Evolutionary conservation across 352 stramenopile species (phyloP).

Genomic region (Phytophthora kernoviae): DNA sequence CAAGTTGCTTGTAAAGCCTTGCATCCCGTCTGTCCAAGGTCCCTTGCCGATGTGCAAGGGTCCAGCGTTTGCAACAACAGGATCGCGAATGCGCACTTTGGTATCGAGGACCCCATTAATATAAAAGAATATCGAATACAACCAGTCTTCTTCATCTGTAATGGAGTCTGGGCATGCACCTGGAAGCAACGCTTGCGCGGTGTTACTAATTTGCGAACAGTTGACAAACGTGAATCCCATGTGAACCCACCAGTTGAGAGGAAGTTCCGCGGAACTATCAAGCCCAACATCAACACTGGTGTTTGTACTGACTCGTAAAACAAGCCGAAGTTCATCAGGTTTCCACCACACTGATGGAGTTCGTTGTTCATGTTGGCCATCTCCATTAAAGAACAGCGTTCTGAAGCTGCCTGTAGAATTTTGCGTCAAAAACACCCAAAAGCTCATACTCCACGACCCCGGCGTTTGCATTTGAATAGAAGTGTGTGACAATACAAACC

Average conservation of each 20-base stretch:
- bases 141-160: conserved; percentile 20
- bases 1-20: conserved; percentile 67
- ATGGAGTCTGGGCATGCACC: conserved; percentile 12
- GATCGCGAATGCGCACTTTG: conserved; percentile 44
- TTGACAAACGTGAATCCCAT: conserved; percentile 77
- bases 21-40: conserved; percentile 69
- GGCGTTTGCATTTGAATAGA: conserved; percentile 33
- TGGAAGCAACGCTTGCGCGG: neutral
- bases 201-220: conserved; percentile 26
- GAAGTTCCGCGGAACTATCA: conserved; percentile 48
- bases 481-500: conserved; percentile 47
- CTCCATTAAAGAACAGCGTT: conserved; percentile 85
- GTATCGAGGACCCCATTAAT: conserved; percentile 68
- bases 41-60: conserved; percentile 70
- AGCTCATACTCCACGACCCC: conserved; percentile 68
- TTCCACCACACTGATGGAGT: conserved; percentile 86
- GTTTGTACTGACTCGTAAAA: conserved; percentile 72
- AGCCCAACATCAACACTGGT: conserved; percentile 60
- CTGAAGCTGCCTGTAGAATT: conserved; percentile 62
- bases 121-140: conserved; percentile 58
- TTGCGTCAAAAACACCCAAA: conserved; percentile 69
- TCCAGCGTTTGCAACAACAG: conserved; percentile 58
- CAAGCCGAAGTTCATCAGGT: conserved; percentile 62
- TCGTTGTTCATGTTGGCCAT: conserved; percentile 60
- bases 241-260: conserved; percentile 67